Evolutionary conservation across 75 land plant genomes (phyloP), one percentile per base, ranked within the genome.

Genomic region (Pinus taeda): DNA sequence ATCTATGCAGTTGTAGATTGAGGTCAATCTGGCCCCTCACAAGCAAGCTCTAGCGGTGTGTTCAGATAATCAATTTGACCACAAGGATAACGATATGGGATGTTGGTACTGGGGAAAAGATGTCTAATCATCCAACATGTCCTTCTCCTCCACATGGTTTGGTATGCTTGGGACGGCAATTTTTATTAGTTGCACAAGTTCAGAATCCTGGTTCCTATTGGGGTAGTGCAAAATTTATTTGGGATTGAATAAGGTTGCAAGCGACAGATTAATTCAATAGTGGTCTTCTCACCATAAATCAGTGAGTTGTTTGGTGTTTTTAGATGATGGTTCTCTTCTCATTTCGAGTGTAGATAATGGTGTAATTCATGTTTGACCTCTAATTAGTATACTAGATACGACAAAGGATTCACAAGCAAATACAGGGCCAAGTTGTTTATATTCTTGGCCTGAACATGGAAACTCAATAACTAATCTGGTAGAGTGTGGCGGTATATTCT

Each of bases 311-410:
- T 37, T 91, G 57, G 83, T 81, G n/a, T 86, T 91, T 61, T 91
- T 91, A 76, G 81, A 80, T 60, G 93, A 91, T 57, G 87, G 79
- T 62, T 91, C 91, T 45, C 74, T 91, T 71, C 89, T 91, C 39
- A 71, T 91, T 67, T 86, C 87, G 58, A 91, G 89, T 71, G 84
- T 91, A 42, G 89, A 81, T 57, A 91, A 91, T 80, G 93, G 91
- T 45, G 73, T 81, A 67, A 81, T 91, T 79, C 78, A 77, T 76
- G 87, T 91, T 64, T 91, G 88, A 87, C 85, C 89, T 76, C 76
- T 91, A 74, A 78, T 89, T 60, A 82, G 93, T 79, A 80, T 85
- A 71, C 76, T 88, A 21, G 90, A 86, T 60, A 76, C 60, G 36
- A 79, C 49, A 81, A 79, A 79, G 61, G 74, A 69, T 49, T 69